Evolutionary conservation across 225 moss, liverwort and hornwort species (phyloP).

Genomic region (Physcomitrium patens): DNA sequence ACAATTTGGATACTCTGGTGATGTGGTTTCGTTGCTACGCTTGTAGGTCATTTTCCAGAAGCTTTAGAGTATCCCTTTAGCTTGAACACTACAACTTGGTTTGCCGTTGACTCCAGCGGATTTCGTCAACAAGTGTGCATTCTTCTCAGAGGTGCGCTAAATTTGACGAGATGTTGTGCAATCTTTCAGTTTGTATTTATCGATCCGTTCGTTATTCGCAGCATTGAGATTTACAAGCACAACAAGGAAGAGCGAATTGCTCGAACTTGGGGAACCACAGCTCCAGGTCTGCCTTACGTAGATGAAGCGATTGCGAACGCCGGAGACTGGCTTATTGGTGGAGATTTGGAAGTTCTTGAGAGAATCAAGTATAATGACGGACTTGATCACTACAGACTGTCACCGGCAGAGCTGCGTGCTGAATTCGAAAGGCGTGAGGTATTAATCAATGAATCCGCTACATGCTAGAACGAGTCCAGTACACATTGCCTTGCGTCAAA

Average conservation of each 20-base stretch:
- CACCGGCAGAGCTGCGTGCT: constrained; percentile 81
- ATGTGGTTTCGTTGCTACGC: no score
- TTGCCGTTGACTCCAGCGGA: no score
- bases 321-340: constrained; percentile 86
- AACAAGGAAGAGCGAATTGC: constrained; percentile 95
- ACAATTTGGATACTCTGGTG: no score
- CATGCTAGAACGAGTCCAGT: no score
- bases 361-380: constrained; percentile 84
- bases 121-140: no score
- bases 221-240: constrained; percentile 90
- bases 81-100: no score
- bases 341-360: constrained; percentile 83
- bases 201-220: constrained; percentile 27
- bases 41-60: no score
- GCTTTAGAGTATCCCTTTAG: no score
- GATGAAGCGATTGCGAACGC: constrained; percentile 64
- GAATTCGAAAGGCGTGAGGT: constrained; percentile 81
- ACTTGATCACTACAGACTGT: constrained; percentile 77
- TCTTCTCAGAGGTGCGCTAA: no score
- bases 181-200: background rate
- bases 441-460: background rate
- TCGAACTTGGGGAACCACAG: constrained; percentile 75
- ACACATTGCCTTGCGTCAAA: no score
- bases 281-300: constrained; percentile 77
- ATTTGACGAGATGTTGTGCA: background rate